phyloP scores from a whole-genome alignment of 2,329 filamentous ascomycete species.

The Stachybotrys elegans region DNA sequence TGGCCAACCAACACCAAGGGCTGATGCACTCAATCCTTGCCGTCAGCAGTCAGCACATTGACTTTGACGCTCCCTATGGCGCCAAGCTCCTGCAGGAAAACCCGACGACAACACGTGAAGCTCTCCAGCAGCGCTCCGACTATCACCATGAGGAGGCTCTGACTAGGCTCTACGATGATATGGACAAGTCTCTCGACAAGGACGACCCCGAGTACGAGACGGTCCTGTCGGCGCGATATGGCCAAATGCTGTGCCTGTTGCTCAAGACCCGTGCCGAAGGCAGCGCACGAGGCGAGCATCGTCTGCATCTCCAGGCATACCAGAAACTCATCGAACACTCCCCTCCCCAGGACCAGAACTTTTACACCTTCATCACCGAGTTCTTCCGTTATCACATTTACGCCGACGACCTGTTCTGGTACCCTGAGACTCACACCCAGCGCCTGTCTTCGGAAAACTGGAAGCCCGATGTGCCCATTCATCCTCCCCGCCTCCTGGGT shows the following conservation, averaged over 20 bases:
- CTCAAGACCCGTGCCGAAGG: slow-evolving; percentile 55
- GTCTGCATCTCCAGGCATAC: slow-evolving; percentile 74
- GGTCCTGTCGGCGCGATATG: slow-evolving; percentile 51
- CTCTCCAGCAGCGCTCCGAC: slow-evolving; percentile 45
- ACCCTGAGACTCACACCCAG: slow-evolving; percentile 31
- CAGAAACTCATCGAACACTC: slow-evolving; percentile 62
- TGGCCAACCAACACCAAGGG: slow-evolving; percentile 73
- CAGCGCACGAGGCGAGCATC: slow-evolving; percentile 61
- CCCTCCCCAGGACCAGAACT: slow-evolving; percentile 60
- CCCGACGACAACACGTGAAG: slow-evolving; percentile 38
- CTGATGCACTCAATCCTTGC: slow-evolving; percentile 89
- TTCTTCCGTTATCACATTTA: slow-evolving; percentile 82
- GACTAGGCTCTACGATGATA: slow-evolving; percentile 44
- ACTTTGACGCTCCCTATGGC: slow-evolving; percentile 54
- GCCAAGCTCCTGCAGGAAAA: slow-evolving; percentile 45
- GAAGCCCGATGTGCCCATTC: slow-evolving; percentile 34
- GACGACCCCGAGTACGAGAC: slow-evolving; percentile 39
- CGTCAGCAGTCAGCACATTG: slow-evolving; percentile 72
- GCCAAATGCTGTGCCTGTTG: slow-evolving; percentile 58
- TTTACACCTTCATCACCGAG: slow-evolving; percentile 60
- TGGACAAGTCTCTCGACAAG: slow-evolving; percentile 35
- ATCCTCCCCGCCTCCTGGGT: slow-evolving; percentile 61
- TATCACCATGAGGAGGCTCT: slow-evolving; percentile 53
- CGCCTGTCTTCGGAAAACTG: slow-evolving; percentile 39
- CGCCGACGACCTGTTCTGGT: slow-evolving; percentile 56